Conservation (phyloP, 1,284 basidiomycete genomes). For the Ustilago shanxiensis region DNA sequence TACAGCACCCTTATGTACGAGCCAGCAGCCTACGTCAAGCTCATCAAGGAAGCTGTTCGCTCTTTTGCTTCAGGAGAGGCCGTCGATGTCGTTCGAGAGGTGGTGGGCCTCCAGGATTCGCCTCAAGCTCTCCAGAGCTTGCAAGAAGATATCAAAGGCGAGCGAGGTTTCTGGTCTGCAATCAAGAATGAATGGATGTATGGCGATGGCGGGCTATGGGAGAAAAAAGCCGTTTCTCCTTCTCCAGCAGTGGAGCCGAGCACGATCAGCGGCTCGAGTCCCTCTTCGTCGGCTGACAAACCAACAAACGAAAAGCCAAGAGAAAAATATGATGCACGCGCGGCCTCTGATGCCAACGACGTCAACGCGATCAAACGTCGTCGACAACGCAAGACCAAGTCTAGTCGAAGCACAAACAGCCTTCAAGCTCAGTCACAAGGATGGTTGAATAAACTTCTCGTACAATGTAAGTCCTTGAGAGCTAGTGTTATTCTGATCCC, state of each 20-base stretch:
- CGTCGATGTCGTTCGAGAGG: conserved; percentile 30
- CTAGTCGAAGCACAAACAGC: neutral
- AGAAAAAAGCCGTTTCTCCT: conserved; percentile 7
- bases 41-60: conserved; percentile 49
- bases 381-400: conserved; percentile 4
- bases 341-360: conserved; percentile 20
- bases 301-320: conserved; percentile 8
- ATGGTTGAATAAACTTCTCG: conserved; percentile 33
- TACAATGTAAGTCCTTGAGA: conserved; percentile 36
- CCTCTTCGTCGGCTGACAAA: neutral
- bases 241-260: neutral
- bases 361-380: conserved; percentile 12
- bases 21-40: conserved; percentile 45
- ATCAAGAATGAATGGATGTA: conserved; percentile 55
- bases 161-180: conserved; percentile 40
- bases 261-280: neutral
- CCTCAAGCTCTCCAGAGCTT: neutral
- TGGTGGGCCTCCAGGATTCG: conserved; percentile 23
- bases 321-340: conserved; percentile 38
- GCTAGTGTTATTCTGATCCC: neutral
- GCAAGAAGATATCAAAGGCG: conserved; percentile 5
- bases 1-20: conserved; percentile 45
- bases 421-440: conserved; percentile 11
- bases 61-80: conserved; percentile 53
- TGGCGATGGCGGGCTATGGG: conserved; percentile 49